Conservation (phyloP, 2,329 filamentous ascomycete species). For the Epichloe aotearoae region DNA sequence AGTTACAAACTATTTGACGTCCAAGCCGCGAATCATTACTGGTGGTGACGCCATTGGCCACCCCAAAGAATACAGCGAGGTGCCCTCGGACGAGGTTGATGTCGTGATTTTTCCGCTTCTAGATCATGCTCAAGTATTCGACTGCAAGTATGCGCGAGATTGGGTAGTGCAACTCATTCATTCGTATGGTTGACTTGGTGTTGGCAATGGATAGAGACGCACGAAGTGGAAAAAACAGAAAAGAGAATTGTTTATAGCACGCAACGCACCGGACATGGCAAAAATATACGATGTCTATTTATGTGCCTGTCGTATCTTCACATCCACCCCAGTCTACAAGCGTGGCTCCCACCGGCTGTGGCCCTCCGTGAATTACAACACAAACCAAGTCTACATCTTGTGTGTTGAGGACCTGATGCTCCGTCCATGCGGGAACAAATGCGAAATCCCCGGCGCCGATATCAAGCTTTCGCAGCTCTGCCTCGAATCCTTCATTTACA, state of each 20-base stretch:
- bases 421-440: slow-evolving; percentile 54
- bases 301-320: slow-evolving; percentile 16
- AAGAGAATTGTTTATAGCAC: neutral
- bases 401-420: slow-evolving; percentile 59
- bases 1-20: slow-evolving; percentile 41
- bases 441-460: slow-evolving; percentile 55
- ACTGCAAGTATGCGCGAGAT: slow-evolving; percentile 18
- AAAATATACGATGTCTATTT: neutral
- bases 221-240: neutral
- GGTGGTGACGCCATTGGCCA: slow-evolving; percentile 8
- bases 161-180: slow-evolving; percentile 18
- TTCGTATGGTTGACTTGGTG: slow-evolving; percentile 11
- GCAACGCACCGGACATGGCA: neutral
- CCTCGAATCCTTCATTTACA: slow-evolving; percentile 39
- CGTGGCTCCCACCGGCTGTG: slow-evolving; percentile 47
- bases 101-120: slow-evolving; percentile 46
- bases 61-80: slow-evolving; percentile 5
- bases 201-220: neutral
- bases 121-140: slow-evolving; percentile 53
- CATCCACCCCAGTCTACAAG: slow-evolving; percentile 48
- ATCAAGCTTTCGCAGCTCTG: slow-evolving; percentile 37
- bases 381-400: slow-evolving; percentile 47
- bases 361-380: slow-evolving; percentile 51
- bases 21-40: slow-evolving; percentile 6
- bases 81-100: slow-evolving; percentile 26